Base-by-base conservation (phyloP, 495 filamentous ascomycete species). In the Penicillium mononematosum region DNA sequence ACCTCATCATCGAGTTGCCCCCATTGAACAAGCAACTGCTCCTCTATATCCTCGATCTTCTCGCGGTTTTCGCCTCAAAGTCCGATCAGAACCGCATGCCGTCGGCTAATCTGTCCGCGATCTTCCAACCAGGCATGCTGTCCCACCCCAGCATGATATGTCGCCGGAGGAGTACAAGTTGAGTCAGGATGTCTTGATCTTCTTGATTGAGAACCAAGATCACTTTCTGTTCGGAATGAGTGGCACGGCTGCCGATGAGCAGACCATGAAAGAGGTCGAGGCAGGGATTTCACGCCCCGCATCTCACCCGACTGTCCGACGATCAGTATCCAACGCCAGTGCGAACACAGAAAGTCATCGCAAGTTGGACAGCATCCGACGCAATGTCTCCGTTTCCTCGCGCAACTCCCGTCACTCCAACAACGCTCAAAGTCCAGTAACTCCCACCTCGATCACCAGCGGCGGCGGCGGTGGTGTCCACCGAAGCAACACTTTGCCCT, bases 41-140 rank as follows among this genome's bases (percentile, higher is more conserved):
- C 24, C 83, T 99, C 22, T 99, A 99, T 68, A 96, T 99, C 58
- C 82, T 99, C 31, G 94, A 99, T 73, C 81, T 99, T n/a, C 83
- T 99, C 32, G 95, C 94, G 11, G 94, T 99, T 14, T 99, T 99
- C 64, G 92, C 95, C 14, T 95, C 94, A 53, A 99, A 99, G 75
- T 88, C 92, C 0, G 94, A 99, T 57, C 83, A 91, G 53, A 99
- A 99, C 70, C 85, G 92, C 44, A 99, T 99, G 94, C 95, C 85
- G 14, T 90, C 94, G 32, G 85, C 85, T 59, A 99, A 99, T 67
- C 74, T 99, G 12, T 88, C 94, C n/a, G 93, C 94, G 38, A 97
- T 99, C 62, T 99, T 99, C 73, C 95, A 98, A 68, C 94, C 94
- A 4, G 94, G 94, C 45, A 86, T 99, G 73, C 81, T 99, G 20